phyloP scores from a whole-genome alignment of 176 grass and related monocot species.

The Musa beccarii region DNA sequence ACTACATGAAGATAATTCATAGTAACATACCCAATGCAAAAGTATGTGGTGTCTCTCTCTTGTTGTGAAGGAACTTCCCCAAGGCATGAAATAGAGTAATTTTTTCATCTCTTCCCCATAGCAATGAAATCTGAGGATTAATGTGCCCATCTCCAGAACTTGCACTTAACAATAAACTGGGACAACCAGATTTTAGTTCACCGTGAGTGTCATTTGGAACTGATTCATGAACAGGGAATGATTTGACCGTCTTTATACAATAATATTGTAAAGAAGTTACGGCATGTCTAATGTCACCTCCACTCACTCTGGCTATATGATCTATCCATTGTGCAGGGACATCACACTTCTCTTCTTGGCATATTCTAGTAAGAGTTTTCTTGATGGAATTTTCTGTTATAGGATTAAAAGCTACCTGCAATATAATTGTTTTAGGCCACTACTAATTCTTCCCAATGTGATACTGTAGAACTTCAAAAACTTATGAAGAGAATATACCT shows the following conservation, averaged over 20 bases:
- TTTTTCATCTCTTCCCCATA: constrained; percentile 83
- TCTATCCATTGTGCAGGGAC: constrained; percentile 52
- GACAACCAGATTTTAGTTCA: constrained; percentile 18
- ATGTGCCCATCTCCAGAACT: constrained; percentile 16
- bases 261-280: constrained; percentile 91
- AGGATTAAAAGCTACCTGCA: constrained; percentile 78
- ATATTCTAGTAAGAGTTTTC: constrained; percentile 70
- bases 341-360: constrained; percentile 61
- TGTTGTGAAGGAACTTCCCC: constrained; percentile 97
- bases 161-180: constrained; percentile 17
- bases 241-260: constrained; percentile 43
- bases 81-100: constrained; percentile 85
- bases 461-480: background rate
- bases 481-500: constrained; percentile 35
- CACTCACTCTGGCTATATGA: constrained; percentile 74
- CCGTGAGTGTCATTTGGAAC: constrained; percentile 18
- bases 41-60: constrained; percentile 45
- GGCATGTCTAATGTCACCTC: constrained; percentile 91
- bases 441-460: background rate
- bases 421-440: constrained; percentile 17
- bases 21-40: constrained; percentile 34
- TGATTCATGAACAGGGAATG: constrained; percentile 15
- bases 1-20: constrained; percentile 8
- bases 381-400: constrained; percentile 81
- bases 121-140: constrained; percentile 30